These are phyloP conservation scores for Sporodiniella umbellata DNA, from an alignment of 371 early-diverging fungal species.

Conservation along the genomic window DNA sequence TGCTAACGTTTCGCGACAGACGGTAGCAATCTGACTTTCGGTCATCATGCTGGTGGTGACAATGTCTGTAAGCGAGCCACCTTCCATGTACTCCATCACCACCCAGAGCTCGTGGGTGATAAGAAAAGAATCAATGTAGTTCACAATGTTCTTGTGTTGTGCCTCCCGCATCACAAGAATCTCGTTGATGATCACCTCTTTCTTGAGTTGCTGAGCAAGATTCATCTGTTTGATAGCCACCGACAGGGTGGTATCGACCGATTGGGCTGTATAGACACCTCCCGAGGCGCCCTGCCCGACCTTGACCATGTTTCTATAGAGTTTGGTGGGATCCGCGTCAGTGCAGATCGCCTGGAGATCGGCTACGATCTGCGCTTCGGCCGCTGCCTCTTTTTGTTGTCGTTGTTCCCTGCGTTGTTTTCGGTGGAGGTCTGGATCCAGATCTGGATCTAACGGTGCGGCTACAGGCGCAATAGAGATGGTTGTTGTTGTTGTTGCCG, in stretches of 20 bases:
- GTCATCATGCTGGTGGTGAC: conserved; percentile 84
- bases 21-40: conserved; percentile 83
- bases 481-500: conserved; percentile 6
- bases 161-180: conserved; percentile 80
- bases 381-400: conserved; percentile 20
- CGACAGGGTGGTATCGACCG: conserved; percentile 52
- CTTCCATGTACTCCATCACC: conserved; percentile 93
- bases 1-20: conserved; percentile 66
- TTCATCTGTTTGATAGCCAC: conserved; percentile 93
- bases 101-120: conserved; percentile 77
- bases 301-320: conserved; percentile 57
- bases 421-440: conserved; percentile 23
- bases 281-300: conserved; percentile 71
- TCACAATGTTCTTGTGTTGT: conserved; percentile 83
- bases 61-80: conserved; percentile 82
- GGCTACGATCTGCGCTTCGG: conserved; percentile 72
- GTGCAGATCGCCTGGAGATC: conserved; percentile 85
- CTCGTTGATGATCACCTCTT: conserved; percentile 89
- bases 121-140: conserved; percentile 81
- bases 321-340: conserved; percentile 79
- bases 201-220: conserved; percentile 81
- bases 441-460: conserved; percentile 39
- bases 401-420: conserved; percentile 21
- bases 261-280: conserved; percentile 73
- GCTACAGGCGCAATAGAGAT: conserved; percentile 26